Conservation (phyloP, 164 flowering plant genomes). For the Nymphaea thermarum region DNA sequence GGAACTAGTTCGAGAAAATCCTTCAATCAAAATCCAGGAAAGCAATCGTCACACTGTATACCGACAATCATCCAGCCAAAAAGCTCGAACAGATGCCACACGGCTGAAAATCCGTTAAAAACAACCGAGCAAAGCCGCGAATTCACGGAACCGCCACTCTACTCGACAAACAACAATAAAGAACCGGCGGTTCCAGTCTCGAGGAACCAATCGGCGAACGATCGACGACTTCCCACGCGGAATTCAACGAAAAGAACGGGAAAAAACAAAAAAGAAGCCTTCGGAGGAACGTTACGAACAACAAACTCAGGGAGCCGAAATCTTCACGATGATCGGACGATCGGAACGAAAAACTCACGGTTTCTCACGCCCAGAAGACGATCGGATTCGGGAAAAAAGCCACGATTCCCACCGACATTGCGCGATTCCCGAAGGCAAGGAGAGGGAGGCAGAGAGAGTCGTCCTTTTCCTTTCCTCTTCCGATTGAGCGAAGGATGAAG, state of each 20-base stretch:
- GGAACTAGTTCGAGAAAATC: too few relatives aligned
- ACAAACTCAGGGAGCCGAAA: too few relatives aligned
- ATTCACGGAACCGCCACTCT: conserved; percentile 1
- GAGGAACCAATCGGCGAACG: background rate
- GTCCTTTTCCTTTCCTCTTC: too few relatives aligned
- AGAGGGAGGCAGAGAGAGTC: background rate
- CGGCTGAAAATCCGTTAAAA: too few relatives aligned
- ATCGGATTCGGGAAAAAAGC: conserved; percentile 7
- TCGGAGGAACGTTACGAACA: conserved; percentile 2
- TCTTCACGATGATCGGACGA: conserved; percentile 14
- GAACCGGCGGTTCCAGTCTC: background rate
- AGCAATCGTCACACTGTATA: too few relatives aligned
- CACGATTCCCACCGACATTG: conserved; percentile 8
- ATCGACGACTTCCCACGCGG: background rate
- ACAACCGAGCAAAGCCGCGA: too few relatives aligned
- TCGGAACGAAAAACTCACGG: background rate
- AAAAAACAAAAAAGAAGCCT: conserved; percentile 9
- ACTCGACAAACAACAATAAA: conserved; percentile 4
- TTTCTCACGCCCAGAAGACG: conserved; percentile 3
- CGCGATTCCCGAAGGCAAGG: background rate
- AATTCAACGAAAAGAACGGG: too few relatives aligned
- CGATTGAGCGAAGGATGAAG: background rate
- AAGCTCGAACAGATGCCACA: too few relatives aligned
- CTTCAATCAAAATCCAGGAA: too few relatives aligned
- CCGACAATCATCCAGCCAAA: too few relatives aligned